Conservation (phyloP, 108 stramenopile genomes). For the Nannochloropsis granulata region DNA sequence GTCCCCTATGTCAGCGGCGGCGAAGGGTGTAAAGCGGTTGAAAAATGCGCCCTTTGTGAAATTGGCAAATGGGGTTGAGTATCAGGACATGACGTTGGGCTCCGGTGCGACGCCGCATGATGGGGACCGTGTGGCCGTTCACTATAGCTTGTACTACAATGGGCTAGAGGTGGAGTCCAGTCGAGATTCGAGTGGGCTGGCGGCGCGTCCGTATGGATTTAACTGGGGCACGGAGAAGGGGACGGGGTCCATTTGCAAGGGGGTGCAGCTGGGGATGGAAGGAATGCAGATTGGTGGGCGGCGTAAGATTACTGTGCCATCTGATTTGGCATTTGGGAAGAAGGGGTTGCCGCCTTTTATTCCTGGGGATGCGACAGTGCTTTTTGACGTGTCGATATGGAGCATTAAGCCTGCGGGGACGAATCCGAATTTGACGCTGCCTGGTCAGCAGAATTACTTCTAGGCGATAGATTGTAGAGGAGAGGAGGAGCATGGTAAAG, state of each 20-base stretch:
- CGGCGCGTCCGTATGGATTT: constrained; percentile 19
- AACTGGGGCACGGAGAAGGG: constrained; percentile 1
- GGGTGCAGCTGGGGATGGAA: constrained; percentile 13
- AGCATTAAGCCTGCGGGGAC: constrained; percentile 18
- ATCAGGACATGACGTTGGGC: constrained; percentile 27
- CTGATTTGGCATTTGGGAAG: constrained; percentile 23
- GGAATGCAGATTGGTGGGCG: constrained; percentile 28
- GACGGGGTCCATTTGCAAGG: constrained; percentile 6
- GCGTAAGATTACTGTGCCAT: constrained; percentile 21
- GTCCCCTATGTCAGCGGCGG: background rate
- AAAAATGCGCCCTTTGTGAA: background rate
- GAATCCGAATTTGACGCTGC: constrained; percentile 22
- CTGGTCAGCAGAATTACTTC: constrained; percentile 9
- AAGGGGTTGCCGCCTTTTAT: constrained; percentile 20
- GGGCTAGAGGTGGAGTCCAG: constrained; percentile 20
- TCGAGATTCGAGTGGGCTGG: constrained; percentile 18
- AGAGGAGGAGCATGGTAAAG: no score
- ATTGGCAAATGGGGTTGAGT: background rate
- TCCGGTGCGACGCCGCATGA: constrained; percentile 4
- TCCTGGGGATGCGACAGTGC: constrained; percentile 9
- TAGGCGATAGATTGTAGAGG: background rate
- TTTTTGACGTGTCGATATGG: constrained; percentile 24
- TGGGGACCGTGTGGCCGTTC: constrained; percentile 20
- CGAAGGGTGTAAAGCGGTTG: background rate
- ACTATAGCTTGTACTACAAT: constrained; percentile 20